A percentile compares a stretch with the other conserved stretches of the same genome.
Conservation (phyloP, 106 monocot genomes). For the Dioscorea dumetorum region DNA sequence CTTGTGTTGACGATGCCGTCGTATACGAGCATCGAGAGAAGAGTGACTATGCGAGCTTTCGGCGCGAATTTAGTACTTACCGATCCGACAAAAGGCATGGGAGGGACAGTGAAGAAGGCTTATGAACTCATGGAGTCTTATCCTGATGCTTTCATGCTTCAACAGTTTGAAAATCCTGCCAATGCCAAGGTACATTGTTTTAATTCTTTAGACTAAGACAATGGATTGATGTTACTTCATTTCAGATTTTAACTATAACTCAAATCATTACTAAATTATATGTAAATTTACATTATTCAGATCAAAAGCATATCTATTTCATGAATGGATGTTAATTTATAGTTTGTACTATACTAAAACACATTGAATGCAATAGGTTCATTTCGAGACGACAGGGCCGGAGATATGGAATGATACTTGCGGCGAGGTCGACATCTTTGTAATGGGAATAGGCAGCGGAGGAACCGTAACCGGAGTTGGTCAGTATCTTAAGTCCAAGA, state of each 20-base stretch:
- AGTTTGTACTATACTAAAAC: too few relatives aligned
- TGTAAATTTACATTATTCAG: too few relatives aligned
- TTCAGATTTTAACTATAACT: too few relatives aligned
- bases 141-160: constrained; percentile 81
- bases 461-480: constrained; percentile 90
- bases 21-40: constrained; percentile 88
- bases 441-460: constrained; percentile 91
- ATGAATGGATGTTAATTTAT: too few relatives aligned
- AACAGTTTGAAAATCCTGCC: constrained; percentile 91
- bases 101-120: constrained; percentile 89
- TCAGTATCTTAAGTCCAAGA: constrained; percentile 75
- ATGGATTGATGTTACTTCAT: too few relatives aligned
- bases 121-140: constrained; percentile 65
- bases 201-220: background rate
- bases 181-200: constrained; percentile 60
- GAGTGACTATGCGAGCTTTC: constrained; percentile 87
- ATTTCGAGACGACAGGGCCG: constrained; percentile 89
- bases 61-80: constrained; percentile 90
- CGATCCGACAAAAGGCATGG: constrained; percentile 94
- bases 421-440: constrained; percentile 79
- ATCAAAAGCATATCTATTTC: too few relatives aligned
- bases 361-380: constrained; percentile 25
- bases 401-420: constrained; percentile 87
- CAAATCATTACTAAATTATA: too few relatives aligned
- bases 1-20: constrained; percentile 94